Conservation (phyloP, 2,329 filamentous ascomycete species). For the Neophaeococcomyces mojaviensis region DNA sequence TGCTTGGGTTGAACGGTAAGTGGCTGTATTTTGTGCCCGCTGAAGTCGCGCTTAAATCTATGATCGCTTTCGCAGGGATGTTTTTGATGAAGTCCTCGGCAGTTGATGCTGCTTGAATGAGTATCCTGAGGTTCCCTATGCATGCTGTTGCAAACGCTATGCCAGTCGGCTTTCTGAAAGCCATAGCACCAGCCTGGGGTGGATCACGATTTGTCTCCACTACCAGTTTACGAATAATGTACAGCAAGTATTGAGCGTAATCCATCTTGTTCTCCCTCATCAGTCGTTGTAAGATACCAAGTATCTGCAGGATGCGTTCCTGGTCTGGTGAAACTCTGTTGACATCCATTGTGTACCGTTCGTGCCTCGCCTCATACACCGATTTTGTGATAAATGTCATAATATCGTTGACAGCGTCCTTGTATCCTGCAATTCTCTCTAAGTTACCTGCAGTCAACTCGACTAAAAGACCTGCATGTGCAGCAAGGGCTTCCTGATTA, state of each 20-base stretch:
- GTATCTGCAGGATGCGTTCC: constrained; percentile 12
- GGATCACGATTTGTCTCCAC: constrained; percentile 18
- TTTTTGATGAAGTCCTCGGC: constrained; percentile 8
- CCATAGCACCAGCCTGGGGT: constrained; percentile 10
- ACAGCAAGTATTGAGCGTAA: constrained; percentile 63
- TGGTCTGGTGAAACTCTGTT: constrained; percentile 20
- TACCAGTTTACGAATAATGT: constrained; percentile 67
- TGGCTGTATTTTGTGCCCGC: constrained; percentile 77
- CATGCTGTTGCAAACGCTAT: constrained; percentile 62
- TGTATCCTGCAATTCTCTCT: constrained; percentile 9
- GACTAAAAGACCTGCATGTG: constrained; percentile 16
- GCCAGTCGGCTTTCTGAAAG: constrained; percentile 58
- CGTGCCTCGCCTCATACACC: constrained; percentile 16
- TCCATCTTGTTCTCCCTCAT: constrained; percentile 50
- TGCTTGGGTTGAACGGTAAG: constrained; percentile 60
- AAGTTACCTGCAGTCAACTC: constrained; percentile 14
- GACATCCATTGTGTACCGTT: constrained; percentile 22
- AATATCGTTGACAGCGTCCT: constrained; percentile 5
- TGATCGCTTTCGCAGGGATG: constrained; percentile 38
- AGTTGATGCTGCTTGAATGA: constrained; percentile 11
- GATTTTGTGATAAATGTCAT: constrained; percentile 11
- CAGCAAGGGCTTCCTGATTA: constrained; percentile 21
- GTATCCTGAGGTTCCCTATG: constrained; percentile 13
- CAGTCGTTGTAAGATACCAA: constrained; percentile 18
- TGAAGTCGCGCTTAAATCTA: constrained; percentile 61